These are phyloP conservation scores for Melanogaster broomeanus DNA, from an alignment of 768 basidiomycete species.

Conservation along the genomic window DNA sequence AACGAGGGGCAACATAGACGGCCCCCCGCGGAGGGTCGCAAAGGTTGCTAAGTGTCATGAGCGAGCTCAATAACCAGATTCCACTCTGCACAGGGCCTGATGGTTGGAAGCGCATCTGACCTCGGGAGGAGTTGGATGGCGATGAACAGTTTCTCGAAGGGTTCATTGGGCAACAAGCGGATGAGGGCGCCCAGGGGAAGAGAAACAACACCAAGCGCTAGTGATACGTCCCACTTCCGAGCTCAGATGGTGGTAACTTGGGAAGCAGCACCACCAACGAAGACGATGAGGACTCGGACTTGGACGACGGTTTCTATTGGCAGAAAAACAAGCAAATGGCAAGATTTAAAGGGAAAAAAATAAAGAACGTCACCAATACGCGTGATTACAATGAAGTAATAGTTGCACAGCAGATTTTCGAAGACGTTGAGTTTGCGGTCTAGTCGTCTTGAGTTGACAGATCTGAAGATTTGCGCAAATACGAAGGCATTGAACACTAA, in stretches of 20 bases:
- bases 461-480: constrained; percentile 97
- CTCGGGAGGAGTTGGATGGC: constrained; percentile 60
- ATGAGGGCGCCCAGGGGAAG: constrained; percentile 85
- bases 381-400: constrained; percentile 84
- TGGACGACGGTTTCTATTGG: constrained; percentile 81
- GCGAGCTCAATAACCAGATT: constrained; percentile 79
- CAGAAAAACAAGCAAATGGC: constrained; percentile 4
- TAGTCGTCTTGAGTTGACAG: constrained; percentile 85
- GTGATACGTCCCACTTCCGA: constrained; percentile 90
- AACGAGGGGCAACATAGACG: constrained; percentile 84
- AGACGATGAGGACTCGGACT: constrained; percentile 84
- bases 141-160: constrained; percentile 67
- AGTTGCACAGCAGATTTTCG: constrained; percentile 75
- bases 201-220: constrained; percentile 84
- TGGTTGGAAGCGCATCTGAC: constrained; percentile 61
- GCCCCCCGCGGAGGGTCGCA: constrained; percentile 82
- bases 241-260: constrained; percentile 78
- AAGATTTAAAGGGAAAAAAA: not conserved
- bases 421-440: constrained; percentile 90
- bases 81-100: constrained; percentile 64
- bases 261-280: constrained; percentile 90
- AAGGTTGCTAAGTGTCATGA: constrained; percentile 83
- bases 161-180: constrained; percentile 77
- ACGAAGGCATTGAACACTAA: constrained; percentile 99
- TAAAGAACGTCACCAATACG: constrained; percentile 62